phyloP scores from a whole-genome alignment of 208 protist genomes.

The Crithidia expoeki region DNA sequence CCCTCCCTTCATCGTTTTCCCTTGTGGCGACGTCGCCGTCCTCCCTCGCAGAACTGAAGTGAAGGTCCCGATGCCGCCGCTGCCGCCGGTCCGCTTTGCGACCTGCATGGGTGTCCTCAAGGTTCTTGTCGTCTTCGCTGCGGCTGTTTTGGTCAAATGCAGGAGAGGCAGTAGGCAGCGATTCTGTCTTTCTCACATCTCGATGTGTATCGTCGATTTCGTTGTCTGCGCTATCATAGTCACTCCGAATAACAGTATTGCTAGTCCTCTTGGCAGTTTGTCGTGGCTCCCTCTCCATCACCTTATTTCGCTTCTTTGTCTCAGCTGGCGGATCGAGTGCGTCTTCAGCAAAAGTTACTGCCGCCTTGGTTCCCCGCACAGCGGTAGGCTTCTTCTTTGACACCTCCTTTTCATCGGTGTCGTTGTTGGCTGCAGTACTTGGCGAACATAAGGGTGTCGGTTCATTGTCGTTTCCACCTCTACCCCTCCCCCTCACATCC shows the following conservation, averaged over 20 bases:
- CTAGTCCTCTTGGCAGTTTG: too few species aligned
- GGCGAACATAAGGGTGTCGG: background rate
- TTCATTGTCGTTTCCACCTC: background rate
- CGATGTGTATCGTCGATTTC: background rate
- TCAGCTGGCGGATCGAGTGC: background rate
- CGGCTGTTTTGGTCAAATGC: too few species aligned
- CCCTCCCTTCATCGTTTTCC: background rate
- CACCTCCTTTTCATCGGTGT: background rate
- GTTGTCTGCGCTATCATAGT: too few species aligned
- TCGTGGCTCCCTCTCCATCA: background rate
- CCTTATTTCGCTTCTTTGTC: background rate
- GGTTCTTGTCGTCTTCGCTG: background rate
- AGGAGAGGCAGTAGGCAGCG: too few species aligned
- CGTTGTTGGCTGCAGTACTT: background rate
- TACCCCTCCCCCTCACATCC: background rate
- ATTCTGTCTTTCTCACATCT: too few species aligned
- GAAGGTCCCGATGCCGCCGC: constrained; percentile 10
- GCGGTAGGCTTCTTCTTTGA: background rate
- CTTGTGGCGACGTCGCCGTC: background rate
- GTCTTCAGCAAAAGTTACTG: constrained; percentile 1
- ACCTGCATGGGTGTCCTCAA: background rate
- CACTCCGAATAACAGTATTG: too few species aligned
- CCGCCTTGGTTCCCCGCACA: background rate
- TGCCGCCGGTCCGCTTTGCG: background rate
- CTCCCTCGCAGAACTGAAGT: constrained; percentile 3